These are phyloP conservation scores for Aspergillus sp. DNA, from an alignment of 2,329 filamentous ascomycete species.

Conservation along the genomic window DNA sequence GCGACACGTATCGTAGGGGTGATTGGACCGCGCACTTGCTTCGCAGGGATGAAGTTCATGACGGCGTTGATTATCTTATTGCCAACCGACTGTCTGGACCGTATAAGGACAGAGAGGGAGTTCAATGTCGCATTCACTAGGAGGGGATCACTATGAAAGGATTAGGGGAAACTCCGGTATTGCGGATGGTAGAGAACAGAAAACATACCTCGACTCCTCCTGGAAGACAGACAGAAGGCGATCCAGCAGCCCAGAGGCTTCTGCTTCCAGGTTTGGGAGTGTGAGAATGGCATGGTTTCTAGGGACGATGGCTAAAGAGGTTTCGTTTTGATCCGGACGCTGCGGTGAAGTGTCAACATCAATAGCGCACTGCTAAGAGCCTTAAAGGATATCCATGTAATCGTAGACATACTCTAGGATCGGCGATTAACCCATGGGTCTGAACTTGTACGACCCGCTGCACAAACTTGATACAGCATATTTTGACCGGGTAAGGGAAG, in stretches of 20 bases:
- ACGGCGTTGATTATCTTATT: conserved; percentile 83
- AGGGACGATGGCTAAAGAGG: conserved; percentile 82
- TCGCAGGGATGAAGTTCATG: conserved; percentile 87
- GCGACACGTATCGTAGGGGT: conserved; percentile 77
- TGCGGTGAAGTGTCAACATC: conserved; percentile 30
- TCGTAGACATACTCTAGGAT: conserved; percentile 68
- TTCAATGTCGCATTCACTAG: conserved; percentile 90
- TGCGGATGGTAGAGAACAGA: background rate
- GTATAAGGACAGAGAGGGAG: conserved; percentile 76
- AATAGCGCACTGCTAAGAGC: conserved; percentile 1
- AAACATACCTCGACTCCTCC: conserved; percentile 70
- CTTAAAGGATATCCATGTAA: background rate
- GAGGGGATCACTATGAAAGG: conserved; percentile 67
- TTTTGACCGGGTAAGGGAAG: conserved; percentile 70
- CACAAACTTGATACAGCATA: conserved; percentile 97
- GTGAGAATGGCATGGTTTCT: conserved; percentile 78
- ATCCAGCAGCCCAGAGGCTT: conserved; percentile 86
- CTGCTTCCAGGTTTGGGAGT: conserved; percentile 80
- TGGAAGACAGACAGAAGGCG: conserved; percentile 81
- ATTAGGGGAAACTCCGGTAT: conserved; percentile 1
- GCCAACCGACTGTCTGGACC: conserved; percentile 74
- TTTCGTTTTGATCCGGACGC: conserved; percentile 73
- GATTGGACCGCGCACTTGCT: conserved; percentile 71
- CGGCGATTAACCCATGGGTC: conserved; percentile 75
- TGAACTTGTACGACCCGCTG: conserved; percentile 91